Evolutionary conservation across 495 filamentous ascomycete species (phyloP).

Genomic region (Clavariopsis aquatica): DNA sequence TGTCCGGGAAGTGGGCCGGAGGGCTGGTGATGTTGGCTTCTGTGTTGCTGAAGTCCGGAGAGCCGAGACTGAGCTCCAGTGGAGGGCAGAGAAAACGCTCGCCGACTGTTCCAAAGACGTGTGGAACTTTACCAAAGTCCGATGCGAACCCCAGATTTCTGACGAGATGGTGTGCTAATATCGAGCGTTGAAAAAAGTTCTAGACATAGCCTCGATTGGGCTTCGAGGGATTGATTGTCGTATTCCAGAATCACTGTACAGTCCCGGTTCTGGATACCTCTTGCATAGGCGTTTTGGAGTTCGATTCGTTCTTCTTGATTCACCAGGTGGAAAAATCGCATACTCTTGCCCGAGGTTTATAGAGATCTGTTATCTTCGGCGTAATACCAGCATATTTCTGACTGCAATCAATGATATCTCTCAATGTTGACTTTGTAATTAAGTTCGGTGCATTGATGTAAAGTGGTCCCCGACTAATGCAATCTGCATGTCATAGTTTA

Average conservation of each 20-base stretch:
- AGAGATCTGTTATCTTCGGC: conserved; percentile 28
- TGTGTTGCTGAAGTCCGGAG: conserved; percentile 42
- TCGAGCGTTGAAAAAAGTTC: neutral
- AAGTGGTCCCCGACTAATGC: neutral
- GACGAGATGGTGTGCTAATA: conserved; percentile 23
- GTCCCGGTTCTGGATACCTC: conserved; percentile 17
- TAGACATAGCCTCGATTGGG: neutral
- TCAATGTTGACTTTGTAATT: conserved; percentile 4
- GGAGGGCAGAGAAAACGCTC: conserved; percentile 40
- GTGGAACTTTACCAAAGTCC: conserved; percentile 39
- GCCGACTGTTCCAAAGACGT: conserved; percentile 39
- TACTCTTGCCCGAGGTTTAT: conserved; percentile 17
- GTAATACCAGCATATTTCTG: conserved; percentile 12
- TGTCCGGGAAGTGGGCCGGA: conserved; percentile 34
- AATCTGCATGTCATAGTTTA: neutral
- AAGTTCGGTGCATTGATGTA: neutral
- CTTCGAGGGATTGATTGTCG: neutral
- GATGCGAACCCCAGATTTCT: conserved; percentile 18
- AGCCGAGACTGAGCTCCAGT: conserved; percentile 41
- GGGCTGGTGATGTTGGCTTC: conserved; percentile 44
- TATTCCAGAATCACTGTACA: conserved; percentile 22
- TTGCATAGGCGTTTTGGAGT: conserved; percentile 34
- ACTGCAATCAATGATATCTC: conserved; percentile 19
- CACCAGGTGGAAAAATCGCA: conserved; percentile 20
- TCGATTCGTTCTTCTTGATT: conserved; percentile 5